A percentile compares a stretch with the other conserved stretches of the same genome.
These are phyloP conservation scores for Termitomyces sp. DNA, from an alignment of 768 basidiomycete genomes.

Conservation along the genomic window DNA sequence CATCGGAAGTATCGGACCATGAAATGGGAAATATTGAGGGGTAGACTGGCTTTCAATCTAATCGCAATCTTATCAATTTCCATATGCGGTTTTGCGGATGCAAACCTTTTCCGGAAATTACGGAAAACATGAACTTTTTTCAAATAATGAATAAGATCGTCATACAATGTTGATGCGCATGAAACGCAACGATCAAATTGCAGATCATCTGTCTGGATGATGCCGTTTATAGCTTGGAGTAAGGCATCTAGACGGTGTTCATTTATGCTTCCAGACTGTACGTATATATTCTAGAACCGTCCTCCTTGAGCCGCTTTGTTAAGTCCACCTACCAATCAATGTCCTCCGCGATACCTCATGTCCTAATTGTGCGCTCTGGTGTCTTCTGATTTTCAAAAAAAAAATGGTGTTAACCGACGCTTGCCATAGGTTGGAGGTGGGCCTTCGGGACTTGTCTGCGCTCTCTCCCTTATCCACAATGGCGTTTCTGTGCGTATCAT, in stretches of 20 bases:
- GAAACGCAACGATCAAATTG: not conserved
- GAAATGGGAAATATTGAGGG: slow-evolving; percentile 13
- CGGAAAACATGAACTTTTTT: not conserved
- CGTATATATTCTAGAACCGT: slow-evolving; percentile 7
- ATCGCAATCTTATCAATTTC: slow-evolving; percentile 10
- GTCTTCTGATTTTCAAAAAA: not conserved
- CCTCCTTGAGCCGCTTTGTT: not conserved
- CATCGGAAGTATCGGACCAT: slow-evolving; percentile 9
- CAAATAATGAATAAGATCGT: not conserved
- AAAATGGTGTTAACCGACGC: slow-evolving; percentile 1
- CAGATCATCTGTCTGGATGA: not conserved
- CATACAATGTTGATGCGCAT: not conserved
- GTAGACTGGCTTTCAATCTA: slow-evolving; percentile 4
- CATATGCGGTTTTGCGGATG: not conserved
- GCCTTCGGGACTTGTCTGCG: slow-evolving; percentile 39
- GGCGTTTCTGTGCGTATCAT: slow-evolving; percentile 46
- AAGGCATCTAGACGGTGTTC: not conserved
- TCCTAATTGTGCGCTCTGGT: slow-evolving; percentile 19
- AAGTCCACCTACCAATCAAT: not conserved
- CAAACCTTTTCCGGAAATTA: not conserved
- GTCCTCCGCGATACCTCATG: slow-evolving; percentile 7
- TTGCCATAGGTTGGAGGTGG: slow-evolving; percentile 37
- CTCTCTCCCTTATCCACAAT: slow-evolving; percentile 36
- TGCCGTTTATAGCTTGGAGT: not conserved
- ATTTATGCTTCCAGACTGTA: not conserved